These are phyloP conservation scores for Terana coerulea DNA, from an alignment of 768 basidiomycete genomes.

Conservation along the genomic window DNA sequence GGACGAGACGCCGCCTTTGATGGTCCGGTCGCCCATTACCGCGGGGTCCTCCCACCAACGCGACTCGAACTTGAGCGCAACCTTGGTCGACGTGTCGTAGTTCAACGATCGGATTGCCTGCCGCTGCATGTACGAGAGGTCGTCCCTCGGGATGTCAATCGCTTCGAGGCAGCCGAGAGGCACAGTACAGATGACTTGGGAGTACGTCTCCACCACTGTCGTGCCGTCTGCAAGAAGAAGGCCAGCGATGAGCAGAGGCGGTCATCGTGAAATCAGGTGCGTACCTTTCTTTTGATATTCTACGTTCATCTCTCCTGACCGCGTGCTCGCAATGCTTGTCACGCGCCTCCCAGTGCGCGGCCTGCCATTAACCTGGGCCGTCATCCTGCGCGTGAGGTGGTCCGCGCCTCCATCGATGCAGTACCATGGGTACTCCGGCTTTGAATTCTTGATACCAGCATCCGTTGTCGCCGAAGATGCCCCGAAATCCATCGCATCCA, in stretches of 20 bases:
- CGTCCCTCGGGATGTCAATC: constrained; percentile 23
- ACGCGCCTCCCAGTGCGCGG: constrained; percentile 1
- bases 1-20: constrained; percentile 28
- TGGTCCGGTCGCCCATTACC: constrained; percentile 6
- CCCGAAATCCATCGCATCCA: constrained; percentile 8
- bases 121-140: constrained; percentile 15
- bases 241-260: neutral
- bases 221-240: neutral
- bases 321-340: neutral
- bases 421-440: neutral
- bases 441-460: neutral
- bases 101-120: constrained; percentile 34
- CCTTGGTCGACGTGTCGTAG: constrained; percentile 37
- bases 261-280: neutral
- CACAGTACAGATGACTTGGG: constrained; percentile 40
- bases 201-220: constrained; percentile 18
- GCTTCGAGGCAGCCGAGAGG: constrained; percentile 34
- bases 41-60: constrained; percentile 37
- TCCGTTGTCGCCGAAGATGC: neutral
- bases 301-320: neutral
- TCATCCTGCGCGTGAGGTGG: constrained; percentile 5
- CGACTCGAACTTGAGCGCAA: constrained; percentile 39
- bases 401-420: constrained; percentile 15
- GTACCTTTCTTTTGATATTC: neutral
- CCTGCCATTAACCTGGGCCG: neutral